A percentile compares a stretch with the other conserved stretches of the same genome.
phyloP scores from a whole-genome alignment of 1,284 basidiomycete species.

The Sparassis latifolia region DNA sequence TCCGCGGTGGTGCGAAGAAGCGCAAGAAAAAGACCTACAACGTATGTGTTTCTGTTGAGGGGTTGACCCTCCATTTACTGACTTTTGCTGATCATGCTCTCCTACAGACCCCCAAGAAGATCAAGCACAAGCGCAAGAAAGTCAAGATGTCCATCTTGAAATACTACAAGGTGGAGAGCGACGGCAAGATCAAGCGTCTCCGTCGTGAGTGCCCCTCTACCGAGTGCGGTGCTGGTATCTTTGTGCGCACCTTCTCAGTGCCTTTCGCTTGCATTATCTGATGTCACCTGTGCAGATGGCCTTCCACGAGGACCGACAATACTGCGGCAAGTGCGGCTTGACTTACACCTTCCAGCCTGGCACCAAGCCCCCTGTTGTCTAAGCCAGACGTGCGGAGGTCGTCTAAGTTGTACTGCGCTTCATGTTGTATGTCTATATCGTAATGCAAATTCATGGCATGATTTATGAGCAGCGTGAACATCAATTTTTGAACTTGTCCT shows the following conservation, averaged over 20 bases:
- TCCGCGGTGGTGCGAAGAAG: conserved; percentile 98
- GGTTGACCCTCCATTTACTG: no score
- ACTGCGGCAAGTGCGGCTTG: conserved; percentile 91
- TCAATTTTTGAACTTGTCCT: no score
- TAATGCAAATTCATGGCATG: no score
- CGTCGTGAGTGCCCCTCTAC: conserved; percentile 92
- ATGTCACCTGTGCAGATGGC: conserved; percentile 58
- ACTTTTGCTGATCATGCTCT: background rate
- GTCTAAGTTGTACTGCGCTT: no score
- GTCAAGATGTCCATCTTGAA: conserved; percentile 99
- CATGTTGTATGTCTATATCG: no score
- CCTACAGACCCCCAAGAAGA: conserved; percentile 93
- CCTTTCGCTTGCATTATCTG: background rate
- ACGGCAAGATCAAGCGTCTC: conserved; percentile 99
- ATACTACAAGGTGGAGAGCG: conserved; percentile 99
- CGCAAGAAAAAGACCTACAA: conserved; percentile 99
- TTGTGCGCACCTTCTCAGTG: conserved; percentile 49
- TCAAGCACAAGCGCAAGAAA: conserved; percentile 99
- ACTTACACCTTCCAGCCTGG: conserved; percentile 87
- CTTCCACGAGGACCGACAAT: conserved; percentile 92
- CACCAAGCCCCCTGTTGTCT: conserved; percentile 66
- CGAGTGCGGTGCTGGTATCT: conserved; percentile 93
- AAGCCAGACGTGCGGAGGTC: conserved; percentile 15
- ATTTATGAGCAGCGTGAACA: no score
- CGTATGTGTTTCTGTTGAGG: conserved; percentile 33